Conservation (phyloP, 1,139 yeast species). For the Sugiyamaella sp. region DNA sequence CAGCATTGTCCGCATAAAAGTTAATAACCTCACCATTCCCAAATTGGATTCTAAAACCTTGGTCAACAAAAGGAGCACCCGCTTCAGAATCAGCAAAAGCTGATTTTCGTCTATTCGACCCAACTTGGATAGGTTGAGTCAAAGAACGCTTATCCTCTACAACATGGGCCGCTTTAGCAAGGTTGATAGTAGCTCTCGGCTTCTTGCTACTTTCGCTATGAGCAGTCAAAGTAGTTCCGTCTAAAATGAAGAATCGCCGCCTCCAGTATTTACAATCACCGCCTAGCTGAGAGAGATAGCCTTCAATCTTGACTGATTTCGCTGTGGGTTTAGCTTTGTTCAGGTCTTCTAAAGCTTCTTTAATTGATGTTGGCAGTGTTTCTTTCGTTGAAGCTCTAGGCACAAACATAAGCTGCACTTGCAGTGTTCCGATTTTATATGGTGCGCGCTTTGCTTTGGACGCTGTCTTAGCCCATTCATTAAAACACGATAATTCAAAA, state of each 20-base stretch:
- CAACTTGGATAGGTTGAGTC: conserved; percentile 33
- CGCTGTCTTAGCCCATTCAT: conserved; percentile 70
- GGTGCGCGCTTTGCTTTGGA: conserved; percentile 51
- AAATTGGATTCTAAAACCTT: conserved; percentile 59
- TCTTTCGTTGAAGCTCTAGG: conserved; percentile 55
- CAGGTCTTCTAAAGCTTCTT: conserved; percentile 49
- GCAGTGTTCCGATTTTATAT: conserved; percentile 63
- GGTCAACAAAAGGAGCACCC: conserved; percentile 35
- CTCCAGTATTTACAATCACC: conserved; percentile 73
- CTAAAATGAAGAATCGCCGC: conserved; percentile 61
- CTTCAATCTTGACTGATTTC: conserved; percentile 47
- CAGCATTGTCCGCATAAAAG: conserved; percentile 62
- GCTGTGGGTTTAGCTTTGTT: conserved; percentile 29
- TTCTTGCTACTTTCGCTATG: conserved; percentile 64
- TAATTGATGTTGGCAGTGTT: conserved; percentile 56
- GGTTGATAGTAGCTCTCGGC: conserved; percentile 70
- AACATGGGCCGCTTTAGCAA: conserved; percentile 59
- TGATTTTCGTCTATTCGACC: conserved; percentile 36
- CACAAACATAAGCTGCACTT: conserved; percentile 70
- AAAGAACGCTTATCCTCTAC: conserved; percentile 34
- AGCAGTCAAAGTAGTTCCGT: conserved; percentile 64
- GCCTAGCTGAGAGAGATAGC: conserved; percentile 72
- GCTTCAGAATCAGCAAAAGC: conserved; percentile 39
- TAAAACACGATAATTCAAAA: conserved; percentile 64
- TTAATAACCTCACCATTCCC: conserved; percentile 70